Base-by-base conservation (phyloP, 2,329 filamentous ascomycete species). In the Penicillium sp. region DNA sequence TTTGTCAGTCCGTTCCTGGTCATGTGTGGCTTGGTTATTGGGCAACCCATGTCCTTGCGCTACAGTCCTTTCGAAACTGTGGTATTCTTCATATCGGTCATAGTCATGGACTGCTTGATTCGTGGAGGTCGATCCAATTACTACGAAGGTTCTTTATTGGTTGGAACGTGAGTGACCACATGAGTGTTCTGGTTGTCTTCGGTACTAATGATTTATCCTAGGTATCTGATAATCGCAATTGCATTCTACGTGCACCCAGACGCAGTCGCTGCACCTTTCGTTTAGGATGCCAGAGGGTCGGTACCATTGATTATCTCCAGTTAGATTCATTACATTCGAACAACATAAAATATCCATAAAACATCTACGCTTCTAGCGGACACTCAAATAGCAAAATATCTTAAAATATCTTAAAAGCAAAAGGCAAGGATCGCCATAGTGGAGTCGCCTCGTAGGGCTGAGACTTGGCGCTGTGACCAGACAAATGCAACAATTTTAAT, bases 1-100 rank as follows among this genome's bases (percentile, higher is more conserved):
- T 82, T 85, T 62, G 82, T 63, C 21, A 84, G 82, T 3, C 82
- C 82, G 6, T 82, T 83, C 72, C 72, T 84, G 51, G 82, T 84
- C 55, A 79, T 84, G 42, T 76, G 83, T 10, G 82, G 82, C 50
- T 84, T 82, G 82, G 78, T 79, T 66, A 79, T 84, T 57, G 77
- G 75, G 23, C 68, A 80, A 62, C 74, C 77, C 47, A 83, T 83
- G 81, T 63, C 62, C 6, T 44, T 66, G 8, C 57, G 58, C 23
- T 66, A 62, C 21, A 62, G 61, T 38, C 59, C 61, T 5, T 65
- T 65, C 17, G 61, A 66, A 44, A 65, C 61, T 0, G 62, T 60
- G 19, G 60, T 63, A 4, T 61, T 66, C 31, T 65, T 62, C 5
- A 42, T 66, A 12, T 60, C 63, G 19, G 62, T 66, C 1, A 62